Evolutionary conservation across 352 stramenopile species (phyloP), one percentile per base, ranked within the genome.

Genomic region (Paralagenidium karlingii): DNA sequence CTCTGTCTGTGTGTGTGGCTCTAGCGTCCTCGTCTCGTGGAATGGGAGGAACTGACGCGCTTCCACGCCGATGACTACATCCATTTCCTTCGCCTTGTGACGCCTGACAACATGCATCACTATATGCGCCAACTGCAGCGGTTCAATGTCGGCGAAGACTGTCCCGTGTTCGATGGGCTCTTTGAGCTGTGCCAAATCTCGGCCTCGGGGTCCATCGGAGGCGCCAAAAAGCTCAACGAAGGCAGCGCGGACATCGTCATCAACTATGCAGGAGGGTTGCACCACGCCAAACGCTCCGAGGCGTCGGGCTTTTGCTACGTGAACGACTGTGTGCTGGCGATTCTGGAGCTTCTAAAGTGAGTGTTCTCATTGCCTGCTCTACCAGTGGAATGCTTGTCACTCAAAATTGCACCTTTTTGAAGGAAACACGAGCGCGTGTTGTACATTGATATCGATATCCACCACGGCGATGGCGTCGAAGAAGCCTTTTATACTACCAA

Each of bases 21-120:
- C 27, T 40, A 94, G 78, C 73, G 79, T n/a, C 96, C 96, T 25
- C 88, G 89, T 26, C 86, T 97, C 9, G 83, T 98, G n/a, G 92
- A 85, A 24, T 94, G 85, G 58, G 92, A 84, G 28, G 91, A 98
- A 46, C 94, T 99, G 71, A 99, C 95, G 22, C 82, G 93, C 34
- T 99, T 99, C 59, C 96, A 99, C 68, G 96, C 87, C 42, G 95
- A 99, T 56, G 96, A 99, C 67, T 99, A 99, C 81, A 97, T 99
- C 55, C 97, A 99, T 53, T 99, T 99, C 53, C 51, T 99, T 38
- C 82, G 89, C 4, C 81, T 96, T 12, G 95, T 99, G 40, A 98
- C 95, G 18, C 96, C 96, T 16, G 95, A 99, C 60, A 99, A 99
- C 61, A 98, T 98, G 91, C 68, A 94, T 47, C 81, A 97, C 45